Evolutionary conservation across 202 grass and related monocot species (phyloP), one percentile per base, ranked within the genome.

Genomic region (Sporobolus alterniflorus): DNA sequence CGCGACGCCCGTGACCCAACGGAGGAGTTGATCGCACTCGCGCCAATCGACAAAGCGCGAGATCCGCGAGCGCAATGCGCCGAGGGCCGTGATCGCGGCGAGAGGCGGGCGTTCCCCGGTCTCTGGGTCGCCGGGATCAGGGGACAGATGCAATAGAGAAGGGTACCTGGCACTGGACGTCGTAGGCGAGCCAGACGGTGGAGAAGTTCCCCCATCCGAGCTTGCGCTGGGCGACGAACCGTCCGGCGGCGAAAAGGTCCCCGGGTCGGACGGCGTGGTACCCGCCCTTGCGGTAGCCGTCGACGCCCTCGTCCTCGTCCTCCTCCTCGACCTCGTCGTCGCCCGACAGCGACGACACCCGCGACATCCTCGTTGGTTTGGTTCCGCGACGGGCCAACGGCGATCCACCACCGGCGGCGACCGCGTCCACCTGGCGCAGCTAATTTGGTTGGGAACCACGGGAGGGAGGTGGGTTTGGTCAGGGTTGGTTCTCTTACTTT

Each of bases 171-270:
- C 74, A 78, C 59, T 68, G 76, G 69, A 94, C 83, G 80, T 98
- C 96, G 87, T 87, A 98, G 79, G 96, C 92, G 73, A 98, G 96
- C 96, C 96, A 98, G 64, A 98, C 92, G 75, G 92, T 98, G 72
- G 96, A 98, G 87, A 98, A 98, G 84, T 98, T 92, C 14, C 96
- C 96, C 96, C 96, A 98, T 1, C 92, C 96, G 69, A 98, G 96
- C 87, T 98, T 98, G 40, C 96, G 79, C 88, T 98, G 90, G 24
- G 96, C 90, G 75, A 98, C 88, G 77, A 95, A 95, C 36, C 96
- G 91, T 42, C 92, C 90, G 8, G 80, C 89, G 57, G 82, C 77
- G 76, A 98, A 98, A 68, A 77, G 90, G 86, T 95, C 96, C 21
- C 96, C 96, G 34, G 88, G 87, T 42, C 92, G 88, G 15, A 98